Evolutionary conservation across 345 rosid species (phyloP).

Genomic region (Lepidium aucheri): DNA sequence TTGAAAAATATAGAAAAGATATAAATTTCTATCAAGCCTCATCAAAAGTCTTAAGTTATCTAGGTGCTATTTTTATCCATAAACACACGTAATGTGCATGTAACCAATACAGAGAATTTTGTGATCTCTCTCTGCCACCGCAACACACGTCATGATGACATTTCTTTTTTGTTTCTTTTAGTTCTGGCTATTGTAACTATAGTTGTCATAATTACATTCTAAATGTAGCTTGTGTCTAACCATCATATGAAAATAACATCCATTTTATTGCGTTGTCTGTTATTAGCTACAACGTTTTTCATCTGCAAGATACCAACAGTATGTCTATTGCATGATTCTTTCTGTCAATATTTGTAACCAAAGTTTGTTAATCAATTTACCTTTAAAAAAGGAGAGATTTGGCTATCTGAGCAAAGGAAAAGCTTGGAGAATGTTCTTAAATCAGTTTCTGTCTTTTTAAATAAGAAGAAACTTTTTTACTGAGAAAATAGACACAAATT

Average conservation of each 20-base stretch:
- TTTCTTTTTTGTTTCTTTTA: background rate
- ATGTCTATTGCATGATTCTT: constrained; percentile 1
- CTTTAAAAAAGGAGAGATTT: background rate
- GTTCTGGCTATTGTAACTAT: background rate
- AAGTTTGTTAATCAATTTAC: background rate
- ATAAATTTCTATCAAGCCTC: background rate
- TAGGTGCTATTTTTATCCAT: constrained; percentile 4
- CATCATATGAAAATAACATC: background rate
- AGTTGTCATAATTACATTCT: background rate
- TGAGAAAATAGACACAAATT: background rate
- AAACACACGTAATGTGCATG: background rate
- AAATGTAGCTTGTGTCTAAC: background rate
- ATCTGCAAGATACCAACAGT: constrained; percentile 5
- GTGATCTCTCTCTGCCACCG: background rate
- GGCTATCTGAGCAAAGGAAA: background rate
- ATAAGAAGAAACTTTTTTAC: background rate
- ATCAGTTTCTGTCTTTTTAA: background rate
- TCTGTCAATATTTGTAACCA: background rate
- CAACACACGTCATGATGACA: background rate
- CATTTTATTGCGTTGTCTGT: background rate
- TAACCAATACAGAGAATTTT: background rate
- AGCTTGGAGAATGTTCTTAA: background rate
- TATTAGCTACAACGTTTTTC: background rate
- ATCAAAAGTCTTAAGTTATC: background rate
- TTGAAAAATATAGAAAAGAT: background rate